Evolutionary conservation across 179 eudicot species (phyloP), one percentile per base, ranked within the genome.

Genomic region (Camellia oleifera): DNA sequence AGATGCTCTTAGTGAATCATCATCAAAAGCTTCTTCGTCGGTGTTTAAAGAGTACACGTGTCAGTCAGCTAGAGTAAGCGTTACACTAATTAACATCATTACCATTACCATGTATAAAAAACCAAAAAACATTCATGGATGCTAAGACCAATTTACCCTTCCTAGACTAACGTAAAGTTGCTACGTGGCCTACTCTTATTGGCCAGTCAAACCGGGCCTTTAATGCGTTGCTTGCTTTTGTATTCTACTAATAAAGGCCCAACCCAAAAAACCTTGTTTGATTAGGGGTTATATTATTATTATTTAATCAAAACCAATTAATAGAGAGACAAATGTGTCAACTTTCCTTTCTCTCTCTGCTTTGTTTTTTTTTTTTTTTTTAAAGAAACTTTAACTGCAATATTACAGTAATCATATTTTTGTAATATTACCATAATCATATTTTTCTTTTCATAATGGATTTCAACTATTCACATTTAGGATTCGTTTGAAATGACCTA

Each of bases 171-270:
- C 20, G 44, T 26, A 50, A 42, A 54, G 11, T 12, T 11, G n/a
- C 50, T n/a, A 74, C 20, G 14, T 56, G 23, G 64, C 65, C 12
- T 32, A 0, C 13, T 77, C 0, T 77, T 2, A 17, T 66, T 66
- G 63, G 72, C 52, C 23, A 15, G 73, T 50, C 63, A 77, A 77
- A 66, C 48, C 17, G 48, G 69, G 48, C 73, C 60, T 12, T 40
- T 23, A 13, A 20, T 26, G 71, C 48, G 48, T 48, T 48, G 50
- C n/a, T n/a, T 40, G 18, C 58, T 63, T 75, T 61, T 9, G 0
- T 7, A 44, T 0, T 23, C 4, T 5, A 2, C 17, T 12, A 7
- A 1, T 32, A 32, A 32, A 48, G n/a, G 60, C 75, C 75, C 75
- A 50, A 60, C 75, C 60, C 75, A 72, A 72, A 72, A 8, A 52